A percentile compares a stretch with the other conserved stretches of the same genome.
These are phyloP conservation scores for Rhodotorula sp. DNA, from an alignment of 1,284 basidiomycete genomes.

Conservation along the genomic window DNA sequence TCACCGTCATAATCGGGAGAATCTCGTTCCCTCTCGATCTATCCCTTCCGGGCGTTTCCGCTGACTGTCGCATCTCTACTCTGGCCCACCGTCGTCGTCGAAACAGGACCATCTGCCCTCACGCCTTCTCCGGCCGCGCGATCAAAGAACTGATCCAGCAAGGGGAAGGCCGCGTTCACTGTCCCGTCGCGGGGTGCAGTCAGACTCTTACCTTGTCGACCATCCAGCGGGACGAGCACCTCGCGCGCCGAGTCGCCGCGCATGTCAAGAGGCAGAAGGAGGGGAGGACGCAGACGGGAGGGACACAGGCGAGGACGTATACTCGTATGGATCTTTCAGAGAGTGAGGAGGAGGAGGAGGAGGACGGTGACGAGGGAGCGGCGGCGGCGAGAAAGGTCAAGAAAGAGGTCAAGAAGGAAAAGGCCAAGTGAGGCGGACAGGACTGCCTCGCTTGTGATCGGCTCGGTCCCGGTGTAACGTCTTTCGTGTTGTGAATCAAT, in stretches of 20 bases:
- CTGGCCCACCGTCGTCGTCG: too few relatives aligned
- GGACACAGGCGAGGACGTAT: conserved; percentile 23
- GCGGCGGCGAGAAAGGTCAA: not conserved
- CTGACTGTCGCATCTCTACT: not conserved
- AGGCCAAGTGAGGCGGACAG: not conserved
- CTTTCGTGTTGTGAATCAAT: not conserved
- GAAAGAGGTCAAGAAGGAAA: conserved; percentile 3
- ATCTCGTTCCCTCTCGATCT: not conserved
- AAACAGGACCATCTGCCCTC: conserved; percentile 29
- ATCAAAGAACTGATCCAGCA: conserved; percentile 25
- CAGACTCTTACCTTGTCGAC: conserved; percentile 8
- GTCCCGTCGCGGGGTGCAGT: conserved; percentile 30
- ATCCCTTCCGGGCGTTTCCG: too few relatives aligned
- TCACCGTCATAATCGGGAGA: not conserved
- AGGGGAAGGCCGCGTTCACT: not conserved
- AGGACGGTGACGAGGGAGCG: not conserved
- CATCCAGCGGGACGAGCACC: conserved; percentile 11
- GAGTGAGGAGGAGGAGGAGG: conserved; percentile 2
- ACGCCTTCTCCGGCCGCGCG: conserved; percentile 29
- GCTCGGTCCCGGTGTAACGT: not conserved
- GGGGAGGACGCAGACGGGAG: conserved; percentile 16
- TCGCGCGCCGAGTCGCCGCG: conserved; percentile 25
- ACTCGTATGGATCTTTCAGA: conserved; percentile 25
- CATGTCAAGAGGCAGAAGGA: conserved; percentile 13
- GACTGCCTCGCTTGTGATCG: not conserved